phyloP scores from a whole-genome alignment of 805 yeast species.

The Maudiozyma turicensis region DNA sequence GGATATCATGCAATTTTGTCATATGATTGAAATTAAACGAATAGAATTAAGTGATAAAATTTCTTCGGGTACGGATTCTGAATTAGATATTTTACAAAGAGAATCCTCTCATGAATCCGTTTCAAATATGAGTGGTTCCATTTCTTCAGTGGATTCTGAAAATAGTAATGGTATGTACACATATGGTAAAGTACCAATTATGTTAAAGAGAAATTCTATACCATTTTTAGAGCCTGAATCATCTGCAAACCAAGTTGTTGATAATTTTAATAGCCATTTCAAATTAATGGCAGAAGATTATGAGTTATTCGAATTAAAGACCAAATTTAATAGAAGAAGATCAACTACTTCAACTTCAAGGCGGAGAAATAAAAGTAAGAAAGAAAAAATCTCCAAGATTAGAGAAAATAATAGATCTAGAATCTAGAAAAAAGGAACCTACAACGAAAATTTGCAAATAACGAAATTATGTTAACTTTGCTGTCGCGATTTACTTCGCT shows the following conservation, averaged over 20 bases:
- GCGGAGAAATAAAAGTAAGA: neutral
- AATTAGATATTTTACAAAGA: neutral
- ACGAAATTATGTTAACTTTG: too few species aligned
- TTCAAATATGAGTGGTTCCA: neutral
- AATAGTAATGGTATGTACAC: neutral
- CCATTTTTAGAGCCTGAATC: neutral
- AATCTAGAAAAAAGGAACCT: neutral
- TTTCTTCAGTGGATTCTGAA: conserved; percentile 5
- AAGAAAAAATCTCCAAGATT: neutral
- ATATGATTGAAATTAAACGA: neutral
- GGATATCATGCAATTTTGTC: neutral
- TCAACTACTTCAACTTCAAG: neutral
- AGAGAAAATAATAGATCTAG: neutral
- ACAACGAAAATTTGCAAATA: too few species aligned
- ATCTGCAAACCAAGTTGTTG: conserved; percentile 9
- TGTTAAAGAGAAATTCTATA: neutral
- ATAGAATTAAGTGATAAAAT: neutral
- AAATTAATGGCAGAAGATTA: conserved; percentile 22
- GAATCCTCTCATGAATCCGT: conserved; percentile 3
- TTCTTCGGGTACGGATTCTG: neutral
- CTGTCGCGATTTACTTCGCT: too few species aligned
- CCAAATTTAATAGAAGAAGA: neutral
- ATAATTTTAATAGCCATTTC: conserved; percentile 23
- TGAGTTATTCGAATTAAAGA: conserved; percentile 19
- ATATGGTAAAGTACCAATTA: neutral